Base-by-base conservation (phyloP, 441 rosid species). In the Manihot esculenta region DNA sequence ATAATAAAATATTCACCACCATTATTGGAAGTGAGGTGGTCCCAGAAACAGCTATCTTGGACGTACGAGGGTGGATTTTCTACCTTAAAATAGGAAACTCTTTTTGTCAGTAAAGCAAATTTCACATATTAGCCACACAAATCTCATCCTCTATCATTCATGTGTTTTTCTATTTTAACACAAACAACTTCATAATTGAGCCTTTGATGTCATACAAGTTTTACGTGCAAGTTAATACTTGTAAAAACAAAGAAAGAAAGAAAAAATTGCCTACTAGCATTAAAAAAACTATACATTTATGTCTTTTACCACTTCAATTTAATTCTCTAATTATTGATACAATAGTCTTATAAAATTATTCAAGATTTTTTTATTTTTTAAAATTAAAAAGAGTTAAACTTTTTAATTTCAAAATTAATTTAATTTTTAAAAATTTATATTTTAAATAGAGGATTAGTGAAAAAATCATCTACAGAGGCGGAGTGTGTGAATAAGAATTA, bases 41-140 rank as follows among this genome's bases (percentile, higher is more conserved):
- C 85, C 77, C 20, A 33, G 57, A 71, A 80, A 76, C 81, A 82
- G 88, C 83, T 78, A 68, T 62, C 10, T 68, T 69, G 72, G 62
- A 73, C 51, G 81, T 70, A 68, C 83, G 56, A 80, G 63, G 75
- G 76, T 55, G 66, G 79, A 60, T 53, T 79, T 72, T 73, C 53
- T 55, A 71, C 71, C 77, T 80, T 72, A 78, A 78, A 81, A 63
- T 74, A 67, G 77, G 73, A 74, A 69, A 54, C 41, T 50, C 54
- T 69, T 51, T 51, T 75, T 77, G 80, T 81, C 79, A 60, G 44
- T 38, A 15, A 26, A 72, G 66, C 75, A 64, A 61, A 23, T 26
- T 17, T 42, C 71, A 53, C 41, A 26, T 75, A 66, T 68, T 65
- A 58, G 20, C 66, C 66, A 57, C 21, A 64, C 56, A 27, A 38